These are phyloP conservation scores for Globisporangium cederbergense DNA, from an alignment of 352 stramenopile genomes.

Conservation along the genomic window DNA sequence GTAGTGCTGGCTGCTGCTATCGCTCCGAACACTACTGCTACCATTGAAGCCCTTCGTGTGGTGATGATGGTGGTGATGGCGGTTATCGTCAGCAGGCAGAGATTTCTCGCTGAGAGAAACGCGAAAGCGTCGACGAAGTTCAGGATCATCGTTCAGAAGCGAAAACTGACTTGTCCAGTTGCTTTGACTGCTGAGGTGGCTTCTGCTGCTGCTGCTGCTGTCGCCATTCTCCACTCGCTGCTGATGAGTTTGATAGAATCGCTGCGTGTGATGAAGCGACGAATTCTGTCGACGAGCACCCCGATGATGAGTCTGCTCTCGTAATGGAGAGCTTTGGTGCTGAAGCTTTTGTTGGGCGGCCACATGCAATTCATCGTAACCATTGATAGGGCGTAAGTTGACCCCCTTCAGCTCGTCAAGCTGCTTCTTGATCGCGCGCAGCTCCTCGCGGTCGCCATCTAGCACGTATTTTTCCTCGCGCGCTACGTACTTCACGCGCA, in stretches of 20 bases:
- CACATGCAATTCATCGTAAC: not conserved
- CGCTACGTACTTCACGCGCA: slow-evolving; percentile 76
- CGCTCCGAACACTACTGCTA: not conserved
- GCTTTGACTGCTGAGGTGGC: not conserved
- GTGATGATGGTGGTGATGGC: not conserved
- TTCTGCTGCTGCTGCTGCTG: not conserved
- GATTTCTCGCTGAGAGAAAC: not conserved
- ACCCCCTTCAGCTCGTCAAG: slow-evolving; percentile 67
- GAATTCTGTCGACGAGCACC: not conserved
- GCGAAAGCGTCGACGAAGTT: not conserved
- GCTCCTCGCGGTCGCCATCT: slow-evolving; percentile 73
- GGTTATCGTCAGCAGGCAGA: not conserved
- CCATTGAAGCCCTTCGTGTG: not conserved
- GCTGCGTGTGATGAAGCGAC: not conserved
- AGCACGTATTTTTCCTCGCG: slow-evolving; percentile 78
- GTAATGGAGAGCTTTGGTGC: not conserved
- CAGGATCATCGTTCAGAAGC: not conserved
- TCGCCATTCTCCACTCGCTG: not conserved
- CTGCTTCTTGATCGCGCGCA: slow-evolving; percentile 80
- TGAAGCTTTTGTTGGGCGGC: not conserved
- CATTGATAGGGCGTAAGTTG: slow-evolving; percentile 18
- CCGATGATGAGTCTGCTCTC: not conserved
- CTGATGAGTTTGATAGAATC: not conserved
- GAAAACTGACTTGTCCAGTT: not conserved
- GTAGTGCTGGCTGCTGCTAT: slow-evolving; percentile 18